Base-by-base conservation (phyloP, 2,329 filamentous ascomycete species). In the Neobulgaria alba region DNA sequence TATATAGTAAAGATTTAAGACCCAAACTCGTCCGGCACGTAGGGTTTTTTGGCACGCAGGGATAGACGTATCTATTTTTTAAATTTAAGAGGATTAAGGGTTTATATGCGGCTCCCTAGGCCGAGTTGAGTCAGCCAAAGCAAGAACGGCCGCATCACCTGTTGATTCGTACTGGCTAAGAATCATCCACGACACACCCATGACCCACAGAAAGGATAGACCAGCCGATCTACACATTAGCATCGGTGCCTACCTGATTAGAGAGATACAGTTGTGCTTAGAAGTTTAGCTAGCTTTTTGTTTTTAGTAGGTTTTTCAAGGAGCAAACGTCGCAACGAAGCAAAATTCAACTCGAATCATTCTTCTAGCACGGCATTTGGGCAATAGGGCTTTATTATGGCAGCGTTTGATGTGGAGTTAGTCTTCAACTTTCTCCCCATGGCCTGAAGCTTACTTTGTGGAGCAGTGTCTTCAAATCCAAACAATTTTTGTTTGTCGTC, bases 401-500 rank as follows among this genome's bases (percentile, higher is more conserved):
- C 36, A 30, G 36, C 36, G 4, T 38, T 32, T 7, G 37, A 39
- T 32, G 26, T 33, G 19, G 37, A 33, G 37, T 39, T 18, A 39
- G 26, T 39, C 26, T 20, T 39, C 30, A 33, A 32, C 38, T 29
- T 34, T 31, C 38, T 35, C 31, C 30, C 23, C 23, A 19, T 40
- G 30, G 18, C 38, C 19, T 40, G 38, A 34, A 40, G 38, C 38
- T 40, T 33, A 38, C 5, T 38, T 14, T 32, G 36, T 32, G 21
- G 26, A 17, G 42, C 23, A 26, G 23, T 26, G 23, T 26, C 12
- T 26, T 26, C 23, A 26, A 12, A 26, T 26, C 23, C 7, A 26
- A 42, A 40, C 38, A 39, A 42, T 49, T 51, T 18, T 30, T 41
- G 20, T 51, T 52, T 33, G 23, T 42, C n/a, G 29, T 52, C 21